A percentile compares a stretch with the other conserved stretches of the same genome.
phyloP scores from a whole-genome alignment of 768 basidiomycete genomes.

The Leccinum pellstonianum region DNA sequence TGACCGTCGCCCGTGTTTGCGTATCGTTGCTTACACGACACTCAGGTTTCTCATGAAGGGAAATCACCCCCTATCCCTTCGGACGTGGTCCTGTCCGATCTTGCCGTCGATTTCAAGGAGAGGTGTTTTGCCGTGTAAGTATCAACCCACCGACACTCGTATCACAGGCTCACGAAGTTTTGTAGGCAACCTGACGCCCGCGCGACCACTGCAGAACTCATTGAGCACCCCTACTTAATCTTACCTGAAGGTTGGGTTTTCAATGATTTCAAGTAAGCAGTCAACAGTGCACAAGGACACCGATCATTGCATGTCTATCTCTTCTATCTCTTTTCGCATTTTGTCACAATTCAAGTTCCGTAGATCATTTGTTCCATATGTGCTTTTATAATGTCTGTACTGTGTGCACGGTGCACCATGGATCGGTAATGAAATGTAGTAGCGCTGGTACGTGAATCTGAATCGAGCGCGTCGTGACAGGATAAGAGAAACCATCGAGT shows the following conservation, averaged over 20 bases:
- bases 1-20: slow-evolving; percentile 10
- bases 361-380: slow-evolving; percentile 30
- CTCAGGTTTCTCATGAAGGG: slow-evolving; percentile 79
- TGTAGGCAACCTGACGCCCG: slow-evolving; percentile 79
- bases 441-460: slow-evolving; percentile 34
- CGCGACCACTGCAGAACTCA: slow-evolving; percentile 74
- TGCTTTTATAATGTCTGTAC: slow-evolving; percentile 36
- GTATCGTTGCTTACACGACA: not conserved
- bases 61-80: slow-evolving; percentile 87
- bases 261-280: slow-evolving; percentile 44
- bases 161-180: slow-evolving; percentile 2
- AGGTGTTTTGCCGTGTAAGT: slow-evolving; percentile 89
- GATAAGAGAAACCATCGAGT: not conserved
- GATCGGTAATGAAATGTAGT: slow-evolving; percentile 29
- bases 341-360: slow-evolving; percentile 20
- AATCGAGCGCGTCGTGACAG: slow-evolving; percentile 5
- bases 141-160: not conserved
- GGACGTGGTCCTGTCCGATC: slow-evolving; percentile 69
- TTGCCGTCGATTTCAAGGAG: slow-evolving; percentile 82
- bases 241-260: slow-evolving; percentile 76
- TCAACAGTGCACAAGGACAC: slow-evolving; percentile 18
- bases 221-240: slow-evolving; percentile 74
- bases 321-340: slow-evolving; percentile 28
- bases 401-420: slow-evolving; percentile 19
- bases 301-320: slow-evolving; percentile 20